These are phyloP conservation scores for Candida khao-thaluensis DNA, from an alignment of 805 yeast species.

Conservation along the genomic window DNA sequence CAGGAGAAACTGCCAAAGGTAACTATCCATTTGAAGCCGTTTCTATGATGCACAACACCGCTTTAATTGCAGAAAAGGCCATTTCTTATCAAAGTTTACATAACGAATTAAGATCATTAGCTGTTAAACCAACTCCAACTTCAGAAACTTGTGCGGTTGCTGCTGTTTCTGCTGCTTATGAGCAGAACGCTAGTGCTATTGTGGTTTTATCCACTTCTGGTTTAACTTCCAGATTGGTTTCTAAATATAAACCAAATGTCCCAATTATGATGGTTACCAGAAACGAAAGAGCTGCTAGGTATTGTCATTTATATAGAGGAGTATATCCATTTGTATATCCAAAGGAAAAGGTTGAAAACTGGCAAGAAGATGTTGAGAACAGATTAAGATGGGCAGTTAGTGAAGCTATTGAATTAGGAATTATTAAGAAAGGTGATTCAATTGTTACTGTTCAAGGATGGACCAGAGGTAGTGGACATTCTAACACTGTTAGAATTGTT, in stretches of 20 bases:
- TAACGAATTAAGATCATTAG: slow-evolving; percentile 84
- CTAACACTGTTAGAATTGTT: slow-evolving; percentile 94
- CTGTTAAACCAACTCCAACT: slow-evolving; percentile 86
- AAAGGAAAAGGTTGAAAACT: slow-evolving; percentile 65
- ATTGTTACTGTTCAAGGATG: slow-evolving; percentile 97
- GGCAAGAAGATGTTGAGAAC: slow-evolving; percentile 95
- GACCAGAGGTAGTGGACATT: slow-evolving; percentile 98
- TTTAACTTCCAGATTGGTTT: slow-evolving; percentile 89
- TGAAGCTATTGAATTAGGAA: slow-evolving; percentile 83
- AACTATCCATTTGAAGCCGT: slow-evolving; percentile 97
- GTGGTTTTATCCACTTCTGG: slow-evolving; percentile 95
- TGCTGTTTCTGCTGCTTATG: slow-evolving; percentile 94
- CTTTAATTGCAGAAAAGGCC: slow-evolving; percentile 94
- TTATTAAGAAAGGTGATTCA: slow-evolving; percentile 82
- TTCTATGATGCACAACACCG: slow-evolving; percentile 97
- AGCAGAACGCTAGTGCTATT: slow-evolving; percentile 95
- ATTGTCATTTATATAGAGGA: slow-evolving; percentile 95
- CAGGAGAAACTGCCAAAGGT: slow-evolving; percentile 99
- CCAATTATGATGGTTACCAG: slow-evolving; percentile 98
- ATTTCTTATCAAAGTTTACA: slow-evolving; percentile 81
- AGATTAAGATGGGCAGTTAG: slow-evolving; percentile 91
- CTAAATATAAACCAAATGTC: slow-evolving; percentile 96
- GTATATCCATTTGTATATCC: slow-evolving; percentile 94
- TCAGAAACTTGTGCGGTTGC: slow-evolving; percentile 97
- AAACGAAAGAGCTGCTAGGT: slow-evolving; percentile 90